Evolutionary conservation across 2,329 filamentous ascomycete species (phyloP).

Genomic region (Pyrenophora graminea): DNA sequence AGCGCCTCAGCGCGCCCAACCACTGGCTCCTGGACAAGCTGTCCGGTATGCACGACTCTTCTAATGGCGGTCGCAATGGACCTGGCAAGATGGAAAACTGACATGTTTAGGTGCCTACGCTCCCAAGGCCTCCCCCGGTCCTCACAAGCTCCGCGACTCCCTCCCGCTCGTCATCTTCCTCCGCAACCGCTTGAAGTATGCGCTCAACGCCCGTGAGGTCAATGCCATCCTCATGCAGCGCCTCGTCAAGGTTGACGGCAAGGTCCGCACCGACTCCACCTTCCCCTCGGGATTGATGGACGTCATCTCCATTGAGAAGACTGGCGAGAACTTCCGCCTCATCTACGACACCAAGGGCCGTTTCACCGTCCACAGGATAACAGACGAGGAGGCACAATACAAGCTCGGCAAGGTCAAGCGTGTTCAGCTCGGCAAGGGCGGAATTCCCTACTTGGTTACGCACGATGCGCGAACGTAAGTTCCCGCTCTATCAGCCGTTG

Average conservation of each 20-base stretch:
- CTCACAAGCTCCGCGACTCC: constrained; percentile 99
- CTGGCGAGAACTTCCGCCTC: constrained; percentile 99
- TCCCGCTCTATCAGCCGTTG: constrained; percentile 99
- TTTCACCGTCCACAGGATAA: constrained; percentile 99
- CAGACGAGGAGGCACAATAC: constrained; percentile 98
- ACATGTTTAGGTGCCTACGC: constrained; percentile 56
- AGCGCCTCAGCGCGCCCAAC: constrained; percentile 97
- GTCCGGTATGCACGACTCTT: constrained; percentile 65
- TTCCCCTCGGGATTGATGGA: constrained; percentile 99
- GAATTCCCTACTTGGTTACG: constrained; percentile 99
- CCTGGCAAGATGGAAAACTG: constrained; percentile 17
- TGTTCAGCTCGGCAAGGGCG: constrained; percentile 98
- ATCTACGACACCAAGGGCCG: constrained; percentile 99
- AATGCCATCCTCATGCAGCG: constrained; percentile 99
- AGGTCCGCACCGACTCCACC: constrained; percentile 98
- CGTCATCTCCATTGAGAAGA: constrained; percentile 99
- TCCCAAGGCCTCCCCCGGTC: constrained; percentile 75
- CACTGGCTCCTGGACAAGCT: constrained; percentile 99
- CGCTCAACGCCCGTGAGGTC: constrained; percentile 96
- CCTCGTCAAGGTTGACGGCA: constrained; percentile 98
- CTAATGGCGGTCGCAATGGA: constrained; percentile 50
- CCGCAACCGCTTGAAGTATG: constrained; percentile 90
- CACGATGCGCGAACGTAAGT: constrained; percentile 99
- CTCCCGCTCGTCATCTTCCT: constrained; percentile 94
- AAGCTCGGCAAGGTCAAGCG: constrained; percentile 99